phyloP scores from a whole-genome alignment of 768 basidiomycete species.

The Pisolithus orientalis region DNA sequence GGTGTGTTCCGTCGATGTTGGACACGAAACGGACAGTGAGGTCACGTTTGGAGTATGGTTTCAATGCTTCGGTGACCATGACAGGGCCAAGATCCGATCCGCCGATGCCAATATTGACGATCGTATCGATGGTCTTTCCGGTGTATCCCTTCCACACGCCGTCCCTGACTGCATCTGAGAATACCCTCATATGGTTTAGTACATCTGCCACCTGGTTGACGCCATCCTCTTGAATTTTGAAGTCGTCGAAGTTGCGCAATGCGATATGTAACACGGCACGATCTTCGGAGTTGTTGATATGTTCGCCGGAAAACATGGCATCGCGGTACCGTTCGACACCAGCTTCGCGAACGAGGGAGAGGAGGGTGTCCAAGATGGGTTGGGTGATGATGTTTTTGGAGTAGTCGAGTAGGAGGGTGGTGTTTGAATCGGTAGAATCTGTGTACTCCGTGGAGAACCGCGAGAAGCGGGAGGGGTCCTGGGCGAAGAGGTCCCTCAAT shows the following conservation, averaged over 20 bases:
- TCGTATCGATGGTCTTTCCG: slow-evolving; percentile 86
- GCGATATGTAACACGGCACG: slow-evolving; percentile 96
- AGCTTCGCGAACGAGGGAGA: slow-evolving; percentile 81
- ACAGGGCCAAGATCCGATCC: slow-evolving; percentile 97
- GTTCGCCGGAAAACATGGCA: slow-evolving; percentile 91
- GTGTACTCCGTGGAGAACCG: slow-evolving; percentile 79
- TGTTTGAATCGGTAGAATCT: slow-evolving; percentile 55
- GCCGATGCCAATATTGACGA: slow-evolving; percentile 99
- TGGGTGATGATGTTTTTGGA: slow-evolving; percentile 94
- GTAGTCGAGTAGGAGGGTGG: slow-evolving; percentile 89
- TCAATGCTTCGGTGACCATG: slow-evolving; percentile 98
- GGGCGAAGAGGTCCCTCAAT: slow-evolving; percentile 88
- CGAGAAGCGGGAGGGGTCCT: slow-evolving; percentile 81
- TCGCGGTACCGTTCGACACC: slow-evolving; percentile 78
- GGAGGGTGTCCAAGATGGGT: slow-evolving; percentile 71
- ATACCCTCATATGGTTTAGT: slow-evolving; percentile 86
- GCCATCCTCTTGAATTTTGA: slow-evolving; percentile 74
- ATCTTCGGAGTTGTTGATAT: slow-evolving; percentile 98
- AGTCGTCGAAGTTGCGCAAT: slow-evolving; percentile 73
- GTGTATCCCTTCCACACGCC: slow-evolving; percentile 97
- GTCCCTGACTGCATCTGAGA: slow-evolving; percentile 76
- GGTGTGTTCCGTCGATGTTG: slow-evolving; percentile 97
- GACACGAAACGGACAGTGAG: slow-evolving; percentile 86
- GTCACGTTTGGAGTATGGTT: slow-evolving; percentile 86
- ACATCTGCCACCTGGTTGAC: slow-evolving; percentile 79